Percentiles rank a stretch among this genome's conserved stretches.
phyloP scores from a whole-genome alignment of 106 monocot species.

The Iris macrosiphon region DNA sequence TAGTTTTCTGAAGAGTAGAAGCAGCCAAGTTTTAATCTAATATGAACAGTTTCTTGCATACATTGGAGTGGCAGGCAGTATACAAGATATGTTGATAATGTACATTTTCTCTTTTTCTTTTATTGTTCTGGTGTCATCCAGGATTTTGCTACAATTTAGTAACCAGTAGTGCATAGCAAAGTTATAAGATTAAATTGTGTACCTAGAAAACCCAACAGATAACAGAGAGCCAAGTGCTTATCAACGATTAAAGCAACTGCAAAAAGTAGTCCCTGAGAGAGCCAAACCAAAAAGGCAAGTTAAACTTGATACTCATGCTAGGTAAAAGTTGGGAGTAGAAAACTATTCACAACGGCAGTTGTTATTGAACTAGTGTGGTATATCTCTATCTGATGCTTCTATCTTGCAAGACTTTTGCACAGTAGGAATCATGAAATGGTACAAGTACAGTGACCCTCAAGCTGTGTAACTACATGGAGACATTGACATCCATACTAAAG shows the following conservation, averaged over 20 bases:
- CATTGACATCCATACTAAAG: background rate
- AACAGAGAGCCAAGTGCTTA: constrained; percentile 50
- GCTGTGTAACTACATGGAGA: background rate
- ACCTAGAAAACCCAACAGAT: constrained; percentile 61
- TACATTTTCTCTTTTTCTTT: too few species aligned
- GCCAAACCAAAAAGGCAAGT: background rate
- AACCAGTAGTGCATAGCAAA: background rate
- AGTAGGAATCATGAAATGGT: background rate
- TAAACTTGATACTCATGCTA: background rate
- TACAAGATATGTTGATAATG: too few species aligned
- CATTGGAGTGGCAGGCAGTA: too few species aligned
- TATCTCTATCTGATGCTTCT: background rate
- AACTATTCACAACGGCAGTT: background rate
- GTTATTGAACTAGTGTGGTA: background rate
- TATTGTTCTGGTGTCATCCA: too few species aligned
- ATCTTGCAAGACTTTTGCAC: background rate
- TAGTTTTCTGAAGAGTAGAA: too few species aligned
- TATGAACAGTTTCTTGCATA: too few species aligned
- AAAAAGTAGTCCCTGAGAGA: constrained; percentile 64
- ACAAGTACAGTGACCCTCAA: background rate
- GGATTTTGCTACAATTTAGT: background rate
- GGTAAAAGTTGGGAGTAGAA: background rate
- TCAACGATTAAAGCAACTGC: constrained; percentile 48
- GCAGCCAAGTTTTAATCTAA: too few species aligned
- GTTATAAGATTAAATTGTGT: constrained; percentile 1